These are phyloP conservation scores for Kwoniella europaea DNA, from an alignment of 768 basidiomycete genomes.

Conservation along the genomic window DNA sequence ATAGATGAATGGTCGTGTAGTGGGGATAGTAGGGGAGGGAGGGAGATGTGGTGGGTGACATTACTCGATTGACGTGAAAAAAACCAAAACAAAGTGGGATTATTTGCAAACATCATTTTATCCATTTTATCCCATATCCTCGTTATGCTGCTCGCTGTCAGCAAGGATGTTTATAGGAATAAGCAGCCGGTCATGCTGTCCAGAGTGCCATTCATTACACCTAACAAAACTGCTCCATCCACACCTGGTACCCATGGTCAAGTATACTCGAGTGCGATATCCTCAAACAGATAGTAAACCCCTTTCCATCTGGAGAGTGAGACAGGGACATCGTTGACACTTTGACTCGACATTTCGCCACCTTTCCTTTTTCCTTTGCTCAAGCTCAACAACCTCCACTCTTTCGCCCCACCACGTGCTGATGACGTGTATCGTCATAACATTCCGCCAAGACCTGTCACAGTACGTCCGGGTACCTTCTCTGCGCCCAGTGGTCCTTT, in stretches of 20 bases:
- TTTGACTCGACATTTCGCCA: background rate
- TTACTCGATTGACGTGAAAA: slow-evolving; percentile 1
- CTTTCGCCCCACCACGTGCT: background rate
- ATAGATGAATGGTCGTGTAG: background rate
- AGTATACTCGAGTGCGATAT: too few species aligned
- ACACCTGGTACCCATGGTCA: too few species aligned
- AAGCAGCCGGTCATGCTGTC: too few species aligned
- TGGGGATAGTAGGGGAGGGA: background rate
- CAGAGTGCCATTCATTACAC: too few species aligned
- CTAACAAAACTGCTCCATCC: too few species aligned
- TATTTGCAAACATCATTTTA: slow-evolving; percentile 6
- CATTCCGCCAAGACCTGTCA: slow-evolving; percentile 8
- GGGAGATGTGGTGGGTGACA: background rate
- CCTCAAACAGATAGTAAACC: background rate
- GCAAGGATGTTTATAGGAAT: too few species aligned
- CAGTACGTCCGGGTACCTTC: slow-evolving; percentile 3
- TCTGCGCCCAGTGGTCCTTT: background rate
- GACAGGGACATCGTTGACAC: background rate
- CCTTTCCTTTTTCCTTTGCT: background rate
- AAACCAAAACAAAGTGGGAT: background rate
- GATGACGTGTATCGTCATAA: slow-evolving; percentile 6
- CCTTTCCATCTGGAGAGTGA: background rate
- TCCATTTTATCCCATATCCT: slow-evolving; percentile 13
- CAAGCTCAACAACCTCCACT: background rate
- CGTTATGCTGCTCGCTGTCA: too few species aligned